phyloP scores from a whole-genome alignment of 495 filamentous ascomycete genomes.

The Baudoinia panamericana region DNA sequence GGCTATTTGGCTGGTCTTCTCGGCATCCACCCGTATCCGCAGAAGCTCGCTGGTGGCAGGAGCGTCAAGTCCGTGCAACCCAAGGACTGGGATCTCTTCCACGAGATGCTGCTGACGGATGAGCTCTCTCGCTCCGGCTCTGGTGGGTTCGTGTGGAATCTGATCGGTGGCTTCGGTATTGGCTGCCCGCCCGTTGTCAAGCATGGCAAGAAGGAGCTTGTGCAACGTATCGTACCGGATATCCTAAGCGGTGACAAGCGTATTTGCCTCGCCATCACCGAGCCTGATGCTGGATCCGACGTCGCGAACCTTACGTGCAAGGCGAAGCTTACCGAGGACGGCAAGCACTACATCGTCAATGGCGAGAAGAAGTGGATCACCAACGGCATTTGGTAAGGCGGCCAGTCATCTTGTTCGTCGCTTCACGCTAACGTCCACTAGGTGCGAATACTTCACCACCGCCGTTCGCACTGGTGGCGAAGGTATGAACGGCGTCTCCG shows the following conservation, averaged over 20 bases:
- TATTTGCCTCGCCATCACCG: slow-evolving; percentile 80
- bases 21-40: slow-evolving; percentile 60
- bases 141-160: slow-evolving; percentile 95
- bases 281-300: slow-evolving; percentile 65
- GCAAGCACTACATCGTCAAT: slow-evolving; percentile 98
- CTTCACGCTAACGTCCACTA: slow-evolving; percentile 25
- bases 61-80: slow-evolving; percentile 58
- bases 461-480: slow-evolving; percentile 75
- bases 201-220: slow-evolving; percentile 78
- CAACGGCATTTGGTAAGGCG: slow-evolving; percentile 54
- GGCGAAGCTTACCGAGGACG: slow-evolving; percentile 82
- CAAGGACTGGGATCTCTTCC: slow-evolving; percentile 96
- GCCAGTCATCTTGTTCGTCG: too few species aligned
- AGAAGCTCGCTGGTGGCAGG: slow-evolving; percentile 51
- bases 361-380: slow-evolving; percentile 99
- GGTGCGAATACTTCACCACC: slow-evolving; percentile 92
- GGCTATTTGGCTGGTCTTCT: slow-evolving; percentile 86
- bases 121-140: slow-evolving; percentile 79
- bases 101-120: slow-evolving; percentile 89
- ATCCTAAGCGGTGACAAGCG: slow-evolving; percentile 88
- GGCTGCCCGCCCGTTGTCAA: slow-evolving; percentile 84
- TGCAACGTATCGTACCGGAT: slow-evolving; percentile 69
- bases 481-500: slow-evolving; percentile 83
- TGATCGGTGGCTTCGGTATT: slow-evolving; percentile 90
- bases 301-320: slow-evolving; percentile 92